Base-by-base conservation (phyloP, 164 flowering plant species). In the Piper longum region DNA sequence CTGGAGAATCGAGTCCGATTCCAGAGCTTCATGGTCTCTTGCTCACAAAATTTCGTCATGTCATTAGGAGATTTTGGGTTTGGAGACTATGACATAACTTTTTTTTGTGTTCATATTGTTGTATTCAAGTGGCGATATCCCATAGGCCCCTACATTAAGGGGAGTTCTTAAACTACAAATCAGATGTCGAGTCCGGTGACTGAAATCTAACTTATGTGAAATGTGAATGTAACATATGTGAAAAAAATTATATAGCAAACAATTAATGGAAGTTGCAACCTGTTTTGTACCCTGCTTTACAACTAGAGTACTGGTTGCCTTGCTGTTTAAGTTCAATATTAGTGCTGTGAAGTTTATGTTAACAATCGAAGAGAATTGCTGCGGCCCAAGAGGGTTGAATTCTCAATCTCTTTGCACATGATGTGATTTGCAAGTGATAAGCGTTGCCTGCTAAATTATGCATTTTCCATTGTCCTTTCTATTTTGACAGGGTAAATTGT, bases 41-140 rank as follows among this genome's bases (percentile, higher is more conserved):
- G 42, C 0, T 44, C 14, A 17, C 7, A 60, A 17, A 42, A 41
- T 2, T 57, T 4, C 40, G 18, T 57, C 11, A 19, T 57, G 16
- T 14, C 61, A 13, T 2, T 40, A 39, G 7, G 4, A 43, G 43
- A 59, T 26, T 7, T 36, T 39, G 3, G 45, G 4, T 16, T 39
- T 11, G 41, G 13, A 60, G 62, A n/a, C 9, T n/a, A 16, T 12
- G 7, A 9, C 11, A 5, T 5, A 44, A 44, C 63, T 67, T 61
- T 56, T 56, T n/a, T 16, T 40, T 56, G 26, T 69, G 73, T 67
- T 78, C 59, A 69, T 74, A 67, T 66, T 59, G 59, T 57, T 75
- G 75, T 73, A 73, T 64, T 63, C 58, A 63, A 57, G 40, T 41
- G 59, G 43, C 17, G 48, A 18, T 43, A 63, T 51, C 54, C 43